Evolutionary conservation across 2,329 filamentous ascomycete genomes (phyloP).

Genomic region (Nemania diffusa): DNA sequence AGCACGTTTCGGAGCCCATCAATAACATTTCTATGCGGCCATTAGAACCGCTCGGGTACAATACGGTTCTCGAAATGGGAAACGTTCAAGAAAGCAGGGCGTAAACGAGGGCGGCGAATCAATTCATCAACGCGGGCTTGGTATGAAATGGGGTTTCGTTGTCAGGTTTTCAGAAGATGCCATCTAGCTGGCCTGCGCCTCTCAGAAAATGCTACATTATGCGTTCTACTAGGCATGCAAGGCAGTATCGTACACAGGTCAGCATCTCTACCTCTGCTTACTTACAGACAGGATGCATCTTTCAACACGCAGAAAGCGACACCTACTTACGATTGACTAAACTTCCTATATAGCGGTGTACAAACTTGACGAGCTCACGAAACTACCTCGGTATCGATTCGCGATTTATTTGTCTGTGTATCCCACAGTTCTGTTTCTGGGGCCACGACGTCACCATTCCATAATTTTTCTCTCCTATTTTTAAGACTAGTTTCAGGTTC

Average conservation of each 20-base stretch:
- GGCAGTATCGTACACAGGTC: too few species aligned
- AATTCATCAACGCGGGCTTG: background rate
- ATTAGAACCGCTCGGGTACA: too few species aligned
- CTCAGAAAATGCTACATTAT: too few species aligned
- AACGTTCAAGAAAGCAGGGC: too few species aligned
- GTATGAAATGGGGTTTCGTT: background rate
- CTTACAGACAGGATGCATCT: too few species aligned
- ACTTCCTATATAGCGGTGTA: background rate
- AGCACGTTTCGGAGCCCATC: too few species aligned
- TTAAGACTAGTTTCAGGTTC: conserved; percentile 3
- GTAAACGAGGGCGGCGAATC: background rate
- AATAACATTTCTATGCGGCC: too few species aligned
- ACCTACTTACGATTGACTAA: background rate
- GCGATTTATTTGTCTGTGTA: background rate
- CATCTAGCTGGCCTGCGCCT: background rate
- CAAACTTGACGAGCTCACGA: background rate
- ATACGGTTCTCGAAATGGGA: too few species aligned
- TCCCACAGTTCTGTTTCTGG: background rate
- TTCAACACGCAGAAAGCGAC: background rate
- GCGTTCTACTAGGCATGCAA: too few species aligned
- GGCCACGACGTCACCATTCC: background rate
- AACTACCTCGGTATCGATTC: background rate
- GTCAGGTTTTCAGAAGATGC: background rate
- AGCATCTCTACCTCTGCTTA: too few species aligned
- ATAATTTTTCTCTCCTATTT: background rate